phyloP scores from a whole-genome alignment of 768 basidiomycete genomes.

The Mycena haematopus region DNA sequence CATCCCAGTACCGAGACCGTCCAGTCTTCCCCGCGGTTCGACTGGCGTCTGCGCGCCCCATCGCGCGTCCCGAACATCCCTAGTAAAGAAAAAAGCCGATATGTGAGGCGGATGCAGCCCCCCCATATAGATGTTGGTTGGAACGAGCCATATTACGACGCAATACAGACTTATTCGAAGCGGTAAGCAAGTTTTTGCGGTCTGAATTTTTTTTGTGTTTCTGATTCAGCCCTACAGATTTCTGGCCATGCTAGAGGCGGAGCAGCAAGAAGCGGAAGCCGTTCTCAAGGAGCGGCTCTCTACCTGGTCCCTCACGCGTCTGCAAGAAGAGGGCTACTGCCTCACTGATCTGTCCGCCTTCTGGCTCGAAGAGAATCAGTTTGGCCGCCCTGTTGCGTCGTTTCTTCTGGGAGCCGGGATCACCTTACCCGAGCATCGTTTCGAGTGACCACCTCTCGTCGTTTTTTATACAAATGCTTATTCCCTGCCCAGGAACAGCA shows the following conservation, averaged over 20 bases:
- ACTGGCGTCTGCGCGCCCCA: constrained; percentile 65
- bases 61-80: constrained; percentile 45
- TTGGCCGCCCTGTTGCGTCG: constrained; percentile 69
- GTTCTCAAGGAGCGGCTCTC: constrained; percentile 67
- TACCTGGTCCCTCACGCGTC: constrained; percentile 65
- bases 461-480: constrained; percentile 11
- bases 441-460: constrained; percentile 59
- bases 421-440: constrained; percentile 66
- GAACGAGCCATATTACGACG: constrained; percentile 53
- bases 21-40: constrained; percentile 48
- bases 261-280: constrained; percentile 69
- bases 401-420: constrained; percentile 72
- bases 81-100: constrained; percentile 13
- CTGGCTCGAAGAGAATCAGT: constrained; percentile 70
- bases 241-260: constrained; percentile 56
- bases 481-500: constrained; percentile 63
- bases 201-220: background rate
- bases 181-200: constrained; percentile 46
- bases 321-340: constrained; percentile 76
- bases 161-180: constrained; percentile 59
- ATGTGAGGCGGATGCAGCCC: constrained; percentile 48
- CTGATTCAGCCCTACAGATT: constrained; percentile 41
- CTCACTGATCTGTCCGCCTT: constrained; percentile 69
- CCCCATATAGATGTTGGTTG: constrained; percentile 38
- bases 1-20: constrained; percentile 15